Percentiles rank a stretch among this genome's conserved stretches.
Evolutionary conservation across 2,329 filamentous ascomycete genomes (phyloP).

Genomic region (Alternaria viburni): DNA sequence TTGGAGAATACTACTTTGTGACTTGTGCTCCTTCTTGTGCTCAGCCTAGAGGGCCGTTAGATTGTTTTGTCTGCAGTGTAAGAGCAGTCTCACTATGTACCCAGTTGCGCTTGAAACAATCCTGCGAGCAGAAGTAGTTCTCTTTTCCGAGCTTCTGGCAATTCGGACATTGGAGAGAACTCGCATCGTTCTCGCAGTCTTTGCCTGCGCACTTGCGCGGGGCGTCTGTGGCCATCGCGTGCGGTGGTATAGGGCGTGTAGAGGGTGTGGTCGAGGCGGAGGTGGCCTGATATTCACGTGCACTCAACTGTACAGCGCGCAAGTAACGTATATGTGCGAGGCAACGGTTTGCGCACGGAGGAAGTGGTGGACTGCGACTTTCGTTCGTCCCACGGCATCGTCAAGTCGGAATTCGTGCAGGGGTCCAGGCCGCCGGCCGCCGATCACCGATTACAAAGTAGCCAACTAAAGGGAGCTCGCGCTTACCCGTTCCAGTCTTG

Average conservation of each 20-base stretch:
- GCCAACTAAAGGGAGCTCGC: constrained; percentile 6
- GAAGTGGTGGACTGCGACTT: constrained; percentile 7
- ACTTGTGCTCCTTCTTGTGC: constrained; percentile 86
- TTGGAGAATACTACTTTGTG: constrained; percentile 76
- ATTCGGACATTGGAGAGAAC: constrained; percentile 88
- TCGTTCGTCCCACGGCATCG: constrained; percentile 18
- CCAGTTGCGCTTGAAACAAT: constrained; percentile 99
- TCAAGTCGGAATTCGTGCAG: constrained; percentile 17
- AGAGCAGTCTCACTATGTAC: constrained; percentile 59
- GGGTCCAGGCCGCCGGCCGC: constrained; percentile 21
- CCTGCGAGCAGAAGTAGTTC: constrained; percentile 96
- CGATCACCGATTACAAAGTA: constrained; percentile 31
- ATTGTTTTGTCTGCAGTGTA: constrained; percentile 12
- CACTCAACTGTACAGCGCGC: background rate
- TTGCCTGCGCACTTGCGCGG: constrained; percentile 78
- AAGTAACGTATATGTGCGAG: background rate
- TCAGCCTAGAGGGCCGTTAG: constrained; percentile 63
- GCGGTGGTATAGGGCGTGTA: background rate
- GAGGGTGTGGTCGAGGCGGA: background rate
- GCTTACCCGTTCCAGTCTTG: constrained; percentile 24
- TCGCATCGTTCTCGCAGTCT: constrained; percentile 87
- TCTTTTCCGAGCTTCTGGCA: constrained; percentile 90
- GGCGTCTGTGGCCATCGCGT: constrained; percentile 43
- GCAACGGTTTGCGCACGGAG: constrained; percentile 28
- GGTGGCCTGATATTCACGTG: background rate